These are phyloP conservation scores for Ilyonectria robusta DNA, from an alignment of 2,329 filamentous ascomycete genomes.

Conservation along the genomic window DNA sequence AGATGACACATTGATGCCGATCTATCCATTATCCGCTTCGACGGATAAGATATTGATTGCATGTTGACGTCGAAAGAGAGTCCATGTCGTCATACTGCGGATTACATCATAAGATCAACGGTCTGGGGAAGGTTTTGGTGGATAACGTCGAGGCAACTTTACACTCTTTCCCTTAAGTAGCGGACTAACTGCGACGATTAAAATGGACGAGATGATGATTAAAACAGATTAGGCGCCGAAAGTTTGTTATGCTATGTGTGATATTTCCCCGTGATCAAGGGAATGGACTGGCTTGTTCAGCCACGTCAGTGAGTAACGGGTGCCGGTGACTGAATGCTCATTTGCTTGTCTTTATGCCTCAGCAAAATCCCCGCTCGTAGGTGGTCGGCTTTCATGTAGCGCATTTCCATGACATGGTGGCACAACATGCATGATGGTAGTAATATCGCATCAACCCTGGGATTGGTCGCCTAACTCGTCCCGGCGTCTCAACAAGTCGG, in stretches of 20 bases:
- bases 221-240: no score
- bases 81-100: constrained; percentile 46
- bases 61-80: constrained; percentile 44
- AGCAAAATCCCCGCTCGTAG: background rate
- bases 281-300: background rate
- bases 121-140: background rate
- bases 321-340: background rate
- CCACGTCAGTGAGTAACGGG: background rate
- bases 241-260: no score
- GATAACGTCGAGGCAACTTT: background rate
- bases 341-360: constrained; percentile 22
- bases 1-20: background rate
- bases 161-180: background rate
- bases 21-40: background rate
- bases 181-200: no score
- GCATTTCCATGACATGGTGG: background rate
- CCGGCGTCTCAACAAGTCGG: background rate
- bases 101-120: constrained; percentile 48
- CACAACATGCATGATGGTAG: constrained; percentile 6
- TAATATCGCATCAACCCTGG: background rate
- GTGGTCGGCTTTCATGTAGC: constrained; percentile 12
- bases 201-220: no score
- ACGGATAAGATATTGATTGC: constrained; percentile 32
- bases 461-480: background rate
- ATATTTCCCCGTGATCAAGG: no score